Base-by-base conservation (phyloP, 177 flowering plant genomes). In the Vitis hybrid region DNA sequence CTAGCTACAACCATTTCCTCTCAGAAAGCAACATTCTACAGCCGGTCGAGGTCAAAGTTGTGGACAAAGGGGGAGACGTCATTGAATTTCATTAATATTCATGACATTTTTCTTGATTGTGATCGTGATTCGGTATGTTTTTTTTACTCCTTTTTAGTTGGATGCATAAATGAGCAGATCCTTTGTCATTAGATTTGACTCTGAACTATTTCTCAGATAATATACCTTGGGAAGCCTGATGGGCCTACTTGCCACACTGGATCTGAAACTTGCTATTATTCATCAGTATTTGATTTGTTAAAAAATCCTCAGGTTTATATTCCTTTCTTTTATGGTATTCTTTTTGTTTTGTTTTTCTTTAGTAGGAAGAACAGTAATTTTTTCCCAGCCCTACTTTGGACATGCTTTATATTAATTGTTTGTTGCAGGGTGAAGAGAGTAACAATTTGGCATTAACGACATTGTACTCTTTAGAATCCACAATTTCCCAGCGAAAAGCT, bases 191-290 rank as follows among this genome's bases (percentile, higher is more conserved):
- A 24, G 18, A 61, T 7, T 14, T 61, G 10, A 66, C 35, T 35
- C 10, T 14, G 2, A 62, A 49, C 32, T 63, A 4, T 71, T 61
- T 70, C 65, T 49, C 85, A 91, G 98, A 87, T 93, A 66, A 85
- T 93, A 54, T 93, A 91, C 80, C 84, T 89, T 62, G 97, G 98
- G 66, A 88, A 86, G 80, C 97, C 97, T 68, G 93, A 88, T 80
- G 98, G 98, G 1, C 97, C 94, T 64, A 84, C 93, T 49, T 92
- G 97, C 80, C 98, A 93, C 71, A 89, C 98, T 9, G 94, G 97
- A 1, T 60, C 91, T 5, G 94, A 89, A 62, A 93, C 97, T 2
- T 93, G 98, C 83, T 93, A 91, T 76, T 92, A 76, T 48, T 70
- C 86, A 52, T 86, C 94, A 9, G 85, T 81, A 16, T 63, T 71